Evolutionary conservation across 192 early-diverging fungal species (phyloP).

Genomic region (Coemansia sp.): DNA sequence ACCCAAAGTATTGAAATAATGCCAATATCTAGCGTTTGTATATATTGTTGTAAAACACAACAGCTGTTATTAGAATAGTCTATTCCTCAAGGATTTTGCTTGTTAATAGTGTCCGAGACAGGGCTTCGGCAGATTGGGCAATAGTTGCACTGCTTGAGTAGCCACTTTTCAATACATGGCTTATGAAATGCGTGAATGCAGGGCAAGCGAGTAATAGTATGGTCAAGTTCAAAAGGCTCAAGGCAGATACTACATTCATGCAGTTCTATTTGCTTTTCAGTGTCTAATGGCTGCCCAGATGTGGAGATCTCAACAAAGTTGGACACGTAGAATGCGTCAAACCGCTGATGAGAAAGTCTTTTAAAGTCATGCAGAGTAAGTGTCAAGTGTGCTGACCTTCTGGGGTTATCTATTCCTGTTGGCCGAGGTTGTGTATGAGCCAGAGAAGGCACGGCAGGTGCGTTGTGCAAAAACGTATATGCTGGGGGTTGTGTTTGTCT

Average conservation of each 20-base stretch:
- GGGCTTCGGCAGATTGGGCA: slow-evolving; percentile 5
- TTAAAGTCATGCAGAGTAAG: neutral
- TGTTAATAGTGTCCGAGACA: neutral
- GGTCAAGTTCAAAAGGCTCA: neutral
- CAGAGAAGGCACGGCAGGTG: neutral
- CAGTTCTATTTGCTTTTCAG: neutral
- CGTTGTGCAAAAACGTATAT: neutral
- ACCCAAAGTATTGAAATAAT: no score
- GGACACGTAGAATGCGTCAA: neutral
- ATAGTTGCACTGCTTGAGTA: neutral
- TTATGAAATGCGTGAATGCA: slow-evolving; percentile 9
- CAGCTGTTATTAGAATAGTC: neutral
- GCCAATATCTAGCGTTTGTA: no score
- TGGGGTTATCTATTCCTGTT: neutral
- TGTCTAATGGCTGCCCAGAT: neutral
- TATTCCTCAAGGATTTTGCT: neutral
- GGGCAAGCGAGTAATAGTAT: slow-evolving; percentile 3
- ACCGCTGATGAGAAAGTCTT: neutral
- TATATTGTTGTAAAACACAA: neutral
- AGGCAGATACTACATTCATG: slow-evolving; percentile 11
- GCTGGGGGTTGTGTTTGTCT: neutral
- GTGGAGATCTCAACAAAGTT: neutral
- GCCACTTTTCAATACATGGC: slow-evolving; percentile 2
- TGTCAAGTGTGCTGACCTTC: neutral
- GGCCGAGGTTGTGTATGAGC: neutral